Conservation (phyloP, 2,329 filamentous ascomycete species). For the Cryphonectria radicalis region DNA sequence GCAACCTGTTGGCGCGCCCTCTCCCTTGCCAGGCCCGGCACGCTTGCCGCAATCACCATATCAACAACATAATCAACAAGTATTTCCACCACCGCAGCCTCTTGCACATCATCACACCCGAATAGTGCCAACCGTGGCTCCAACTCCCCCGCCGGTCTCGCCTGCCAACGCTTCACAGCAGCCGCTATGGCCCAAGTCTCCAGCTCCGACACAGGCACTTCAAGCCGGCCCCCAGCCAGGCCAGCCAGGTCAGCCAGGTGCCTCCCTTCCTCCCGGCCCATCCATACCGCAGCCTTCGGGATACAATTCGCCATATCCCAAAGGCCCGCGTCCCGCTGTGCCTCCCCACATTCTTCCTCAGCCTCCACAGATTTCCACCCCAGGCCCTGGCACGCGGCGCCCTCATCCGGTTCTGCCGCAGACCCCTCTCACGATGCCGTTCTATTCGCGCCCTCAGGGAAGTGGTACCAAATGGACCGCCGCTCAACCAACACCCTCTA, state of each 20-base stretch:
- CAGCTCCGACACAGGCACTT: slow-evolving; percentile 16
- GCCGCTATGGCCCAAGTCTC: slow-evolving; percentile 25
- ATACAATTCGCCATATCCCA: slow-evolving; percentile 24
- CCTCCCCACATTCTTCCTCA: slow-evolving; percentile 25
- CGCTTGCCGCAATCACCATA: slow-evolving; percentile 23
- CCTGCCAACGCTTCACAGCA: slow-evolving; percentile 20
- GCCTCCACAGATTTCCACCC: slow-evolving; percentile 14
- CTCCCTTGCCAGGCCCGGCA: slow-evolving; percentile 21
- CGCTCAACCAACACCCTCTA: slow-evolving; percentile 58
- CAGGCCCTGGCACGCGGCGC: slow-evolving; percentile 18
- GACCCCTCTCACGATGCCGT: slow-evolving; percentile 30
- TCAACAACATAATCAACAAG: slow-evolving; percentile 25
- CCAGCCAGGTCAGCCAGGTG: slow-evolving; percentile 16
- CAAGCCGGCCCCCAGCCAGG: slow-evolving; percentile 11
- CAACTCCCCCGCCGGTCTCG: slow-evolving; percentile 23
- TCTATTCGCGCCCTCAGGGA: slow-evolving; percentile 31
- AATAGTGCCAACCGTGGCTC: slow-evolving; percentile 18
- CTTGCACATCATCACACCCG: slow-evolving; percentile 15
- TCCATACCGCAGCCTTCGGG: slow-evolving; percentile 29
- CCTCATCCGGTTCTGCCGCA: slow-evolving; percentile 30
- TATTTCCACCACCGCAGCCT: slow-evolving; percentile 22
- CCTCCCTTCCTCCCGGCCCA: slow-evolving; percentile 8
- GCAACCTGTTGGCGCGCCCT: slow-evolving; percentile 20
- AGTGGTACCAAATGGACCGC: slow-evolving; percentile 64
- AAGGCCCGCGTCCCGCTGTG: slow-evolving; percentile 32